Base-by-base conservation (phyloP, 2,329 filamentous ascomycete species). In the Beauveria australis region DNA sequence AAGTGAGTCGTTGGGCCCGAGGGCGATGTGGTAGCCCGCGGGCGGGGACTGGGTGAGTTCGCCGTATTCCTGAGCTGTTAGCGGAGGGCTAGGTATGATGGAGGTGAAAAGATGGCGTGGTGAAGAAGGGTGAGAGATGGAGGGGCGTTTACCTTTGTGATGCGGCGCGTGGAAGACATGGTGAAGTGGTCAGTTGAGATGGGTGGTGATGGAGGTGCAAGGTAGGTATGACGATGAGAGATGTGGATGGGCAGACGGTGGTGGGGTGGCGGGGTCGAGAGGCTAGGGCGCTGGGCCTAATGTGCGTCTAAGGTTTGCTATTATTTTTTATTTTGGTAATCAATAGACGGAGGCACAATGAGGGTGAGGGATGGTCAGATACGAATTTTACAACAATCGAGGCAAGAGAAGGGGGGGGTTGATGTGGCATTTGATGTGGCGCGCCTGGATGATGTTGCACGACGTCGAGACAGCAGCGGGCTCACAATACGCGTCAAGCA, bases 41-140 rank as follows among this genome's bases (percentile, higher is more conserved):
- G 81, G 81, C 0, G 81, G 79, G 43, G 68, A 66, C 62, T 74
- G 64, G 57, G 73, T 77, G 76, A 80, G 78, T 63, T 84, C 79
- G 64, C 72, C 73, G 66, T 79, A 78, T 70, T 85, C 82, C 82
- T 85, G 70, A 46, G 59, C 10, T 9, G 37, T 40, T 28, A 28
- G 22, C 6, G 33, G n/a, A 48, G 30, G 41, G 33, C 55, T 19
- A 43, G 56, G 53, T 55, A 24, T 33, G 9, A n/a, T 9, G 18
- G 12, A 12, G 4, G n/a, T n/a, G n/a, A 5, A 5, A 6, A 4
- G 16, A 33, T 19, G 30, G 8, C 9, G 12, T 3, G n/a, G 30
- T 4, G n/a, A 14, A 5, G 46, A 16, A 18, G 16, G 46, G 22
- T 7, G 48, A 28, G 26, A n/a, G 40, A 40, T 12, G 12, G 41